Base-by-base conservation (phyloP, 306 rosid species). In the Prosopis cineraria region DNA sequence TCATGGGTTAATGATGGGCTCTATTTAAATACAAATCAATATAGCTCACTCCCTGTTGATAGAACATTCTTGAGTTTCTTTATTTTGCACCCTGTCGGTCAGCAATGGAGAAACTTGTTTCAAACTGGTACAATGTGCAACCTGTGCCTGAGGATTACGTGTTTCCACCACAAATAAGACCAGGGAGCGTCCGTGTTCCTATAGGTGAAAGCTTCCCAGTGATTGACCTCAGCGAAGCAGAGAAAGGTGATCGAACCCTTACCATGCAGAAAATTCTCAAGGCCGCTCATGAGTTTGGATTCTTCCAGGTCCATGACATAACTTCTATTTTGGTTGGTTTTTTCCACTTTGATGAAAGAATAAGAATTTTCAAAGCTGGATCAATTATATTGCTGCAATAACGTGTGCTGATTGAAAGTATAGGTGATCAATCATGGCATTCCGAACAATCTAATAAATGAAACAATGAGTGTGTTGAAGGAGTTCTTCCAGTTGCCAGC, bases 281-380 rank as follows among this genome's bases (percentile, higher is more conserved):
- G 70, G 85, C 85, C 53, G 29, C 82, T 39, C 13, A 73, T 29
- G 77, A 83, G 39, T 72, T 72, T 77, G 85, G 79, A 77, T 82
- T 72, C 58, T 82, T 77, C 44, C 82, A 77, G 79, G 82, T 77
- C 41, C 55, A 22, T 44, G 17, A 1, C 47, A 41, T 41, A 11
- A 11, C 13, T 2, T 1, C 3, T 14, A 11, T 45, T 45, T 45
- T 43, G 14, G 13, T 22, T 22, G 0, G 7, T 24, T 24, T 12
- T 25, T 25, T 12, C 13, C 0, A 8, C 17, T 25, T 58, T 58
- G 3, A 29, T 25, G 19, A 58, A 58, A 24, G 34, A 25, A 58
- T 25, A 25, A 44, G 48, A 9, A 1, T 43, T 43, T 43, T 3
- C 47, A 19, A 74, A 27, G 27, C 27, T 16, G 1, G 50, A 48